phyloP scores from a whole-genome alignment of 2,329 filamentous ascomycete genomes.

The Microcyclosporella mali region DNA sequence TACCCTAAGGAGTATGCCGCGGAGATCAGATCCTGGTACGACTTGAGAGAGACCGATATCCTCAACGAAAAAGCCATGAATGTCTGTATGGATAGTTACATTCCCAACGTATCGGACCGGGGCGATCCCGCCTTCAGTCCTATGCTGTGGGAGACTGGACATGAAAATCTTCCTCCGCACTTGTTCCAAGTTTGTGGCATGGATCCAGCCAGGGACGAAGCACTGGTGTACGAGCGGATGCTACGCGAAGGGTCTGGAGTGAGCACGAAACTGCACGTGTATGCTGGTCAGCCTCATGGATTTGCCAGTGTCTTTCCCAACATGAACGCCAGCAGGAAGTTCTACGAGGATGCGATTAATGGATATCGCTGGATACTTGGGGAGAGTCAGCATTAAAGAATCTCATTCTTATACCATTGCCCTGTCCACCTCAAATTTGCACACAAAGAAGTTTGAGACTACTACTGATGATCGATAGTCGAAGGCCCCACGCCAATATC shows the following conservation, averaged over 20 bases:
- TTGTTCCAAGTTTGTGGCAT: slow-evolving; percentile 46
- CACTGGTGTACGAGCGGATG: slow-evolving; percentile 41
- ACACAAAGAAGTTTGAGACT: too few species aligned
- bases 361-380: slow-evolving; percentile 28
- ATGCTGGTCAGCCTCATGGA: slow-evolving; percentile 40
- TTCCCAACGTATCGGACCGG: slow-evolving; percentile 21
- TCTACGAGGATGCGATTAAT: slow-evolving; percentile 26
- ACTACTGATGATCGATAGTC: slow-evolving; percentile 22
- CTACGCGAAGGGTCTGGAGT: slow-evolving; percentile 37
- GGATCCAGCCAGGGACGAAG: slow-evolving; percentile 47
- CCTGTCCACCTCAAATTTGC: too few species aligned
- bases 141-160: slow-evolving; percentile 24
- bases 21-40: slow-evolving; percentile 37
- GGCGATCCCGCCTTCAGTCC: slow-evolving; percentile 28
- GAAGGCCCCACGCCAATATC: slow-evolving; percentile 25
- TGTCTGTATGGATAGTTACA: slow-evolving; percentile 19
- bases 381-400: slow-evolving; percentile 12
- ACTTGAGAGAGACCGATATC: slow-evolving; percentile 24
- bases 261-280: slow-evolving; percentile 39
- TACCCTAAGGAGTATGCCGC: slow-evolving; percentile 37
- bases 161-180: slow-evolving; percentile 38
- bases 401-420: background rate
- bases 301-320: slow-evolving; percentile 32
- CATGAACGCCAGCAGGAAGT: slow-evolving; percentile 23
- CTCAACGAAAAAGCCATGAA: slow-evolving; percentile 19